Percentiles rank a stretch among this genome's conserved stretches.
phyloP scores from a whole-genome alignment of 2,329 filamentous ascomycete species.

The Aspergillus niger region DNA sequence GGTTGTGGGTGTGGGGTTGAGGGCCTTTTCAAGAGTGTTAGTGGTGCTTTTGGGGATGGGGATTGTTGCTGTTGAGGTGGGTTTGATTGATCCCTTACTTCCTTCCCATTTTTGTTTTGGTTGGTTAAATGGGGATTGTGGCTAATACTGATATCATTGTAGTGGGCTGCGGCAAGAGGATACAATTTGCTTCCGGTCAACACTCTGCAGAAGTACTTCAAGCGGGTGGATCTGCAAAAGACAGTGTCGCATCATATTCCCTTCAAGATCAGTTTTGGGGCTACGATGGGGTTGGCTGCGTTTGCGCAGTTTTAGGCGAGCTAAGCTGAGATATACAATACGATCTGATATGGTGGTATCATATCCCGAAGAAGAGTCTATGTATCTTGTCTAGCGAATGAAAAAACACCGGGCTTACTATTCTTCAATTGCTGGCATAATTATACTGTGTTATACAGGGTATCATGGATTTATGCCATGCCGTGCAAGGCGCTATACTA shows the following conservation, averaged over 20 bases:
- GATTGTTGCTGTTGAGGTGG: constrained; percentile 48
- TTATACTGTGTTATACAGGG: constrained; percentile 24
- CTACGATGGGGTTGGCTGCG: constrained; percentile 48
- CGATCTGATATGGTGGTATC: background rate
- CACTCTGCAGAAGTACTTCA: constrained; percentile 45
- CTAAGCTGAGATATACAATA: background rate
- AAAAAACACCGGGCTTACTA: background rate
- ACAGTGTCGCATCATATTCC: constrained; percentile 43
- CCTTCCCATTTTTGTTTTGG: background rate
- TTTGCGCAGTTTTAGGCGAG: constrained; percentile 44
- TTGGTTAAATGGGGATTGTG: background rate
- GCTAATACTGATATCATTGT: background rate
- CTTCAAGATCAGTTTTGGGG: constrained; percentile 51
- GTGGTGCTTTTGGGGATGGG: constrained; percentile 48
- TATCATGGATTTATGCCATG: constrained; percentile 30
- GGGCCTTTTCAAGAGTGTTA: constrained; percentile 48
- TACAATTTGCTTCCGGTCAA: constrained; percentile 48
- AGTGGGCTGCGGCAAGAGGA: constrained; percentile 51
- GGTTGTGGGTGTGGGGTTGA: constrained; percentile 45
- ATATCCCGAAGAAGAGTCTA: background rate
- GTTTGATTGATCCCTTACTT: constrained; percentile 9
- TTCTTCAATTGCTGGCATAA: background rate
- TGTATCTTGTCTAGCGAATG: background rate
- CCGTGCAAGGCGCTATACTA: too few relatives aligned
- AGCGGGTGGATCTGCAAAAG: constrained; percentile 42